phyloP scores from a whole-genome alignment of 352 stramenopile species.

The Aphanomyces cochlioides region DNA sequence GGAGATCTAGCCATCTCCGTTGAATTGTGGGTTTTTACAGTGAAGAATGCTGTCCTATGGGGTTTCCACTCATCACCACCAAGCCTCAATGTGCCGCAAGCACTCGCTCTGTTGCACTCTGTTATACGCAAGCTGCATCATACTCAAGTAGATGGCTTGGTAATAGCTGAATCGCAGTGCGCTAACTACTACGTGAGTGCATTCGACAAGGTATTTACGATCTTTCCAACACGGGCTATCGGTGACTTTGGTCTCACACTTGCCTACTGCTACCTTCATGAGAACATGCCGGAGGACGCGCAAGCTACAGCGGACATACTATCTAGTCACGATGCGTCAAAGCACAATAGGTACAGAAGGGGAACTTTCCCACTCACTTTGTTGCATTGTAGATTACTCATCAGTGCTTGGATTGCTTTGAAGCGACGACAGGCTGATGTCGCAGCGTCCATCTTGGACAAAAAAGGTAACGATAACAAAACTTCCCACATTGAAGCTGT shows the following conservation, averaged over 20 bases:
- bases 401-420: background rate
- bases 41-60: slow-evolving; percentile 16
- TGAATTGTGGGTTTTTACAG: background rate
- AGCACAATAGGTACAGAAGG: too few relatives aligned
- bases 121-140: background rate
- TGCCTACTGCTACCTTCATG: slow-evolving; percentile 23
- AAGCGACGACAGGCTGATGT: slow-evolving; percentile 3
- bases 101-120: slow-evolving; percentile 1
- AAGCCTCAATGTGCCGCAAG: background rate
- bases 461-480: background rate
- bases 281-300: background rate
- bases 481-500: too few relatives aligned
- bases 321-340: too few relatives aligned
- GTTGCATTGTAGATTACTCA: background rate
- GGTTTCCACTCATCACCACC: background rate
- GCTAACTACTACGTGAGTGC: slow-evolving; percentile 6
- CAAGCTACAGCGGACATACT: background rate
- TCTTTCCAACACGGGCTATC: background rate
- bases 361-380: too few relatives aligned
- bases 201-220: background rate
- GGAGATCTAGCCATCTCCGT: background rate
- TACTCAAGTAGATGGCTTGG: too few relatives aligned
- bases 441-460: background rate
- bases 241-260: slow-evolving; percentile 5
- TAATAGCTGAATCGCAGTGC: background rate